Conservation (phyloP, 208 protist genomes). For the Crithidia expoeki region DNA sequence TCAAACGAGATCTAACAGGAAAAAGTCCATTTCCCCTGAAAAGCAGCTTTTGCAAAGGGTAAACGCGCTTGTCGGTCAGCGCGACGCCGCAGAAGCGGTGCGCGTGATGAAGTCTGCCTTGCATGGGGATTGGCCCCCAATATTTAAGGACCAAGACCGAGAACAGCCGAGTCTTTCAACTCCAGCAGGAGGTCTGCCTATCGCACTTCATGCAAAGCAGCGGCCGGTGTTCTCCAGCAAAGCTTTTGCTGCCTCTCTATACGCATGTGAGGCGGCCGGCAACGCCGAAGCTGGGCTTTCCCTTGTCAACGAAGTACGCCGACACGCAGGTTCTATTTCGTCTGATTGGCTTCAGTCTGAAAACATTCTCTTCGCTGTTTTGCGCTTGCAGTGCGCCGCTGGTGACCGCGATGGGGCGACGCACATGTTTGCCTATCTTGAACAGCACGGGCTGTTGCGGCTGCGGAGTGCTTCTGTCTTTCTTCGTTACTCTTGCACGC, state of each 20-base stretch:
- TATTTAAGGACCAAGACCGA: not conserved
- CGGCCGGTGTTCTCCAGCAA: constrained; percentile 27
- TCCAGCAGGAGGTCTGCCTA: too few relatives aligned
- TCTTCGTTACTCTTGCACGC: constrained; percentile 54
- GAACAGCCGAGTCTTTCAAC: not conserved
- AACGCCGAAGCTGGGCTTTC: constrained; percentile 39
- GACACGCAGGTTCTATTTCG: constrained; percentile 8
- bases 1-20: too few relatives aligned
- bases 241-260: constrained; percentile 56
- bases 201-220: too few relatives aligned
- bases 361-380: constrained; percentile 58
- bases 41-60: constrained; percentile 24
- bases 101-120: constrained; percentile 18
- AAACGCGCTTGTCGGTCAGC: constrained; percentile 29
- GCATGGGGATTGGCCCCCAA: not conserved
- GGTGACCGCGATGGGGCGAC: constrained; percentile 46
- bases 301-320: constrained; percentile 51
- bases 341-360: constrained; percentile 49
- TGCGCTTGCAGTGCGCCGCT: constrained; percentile 66
- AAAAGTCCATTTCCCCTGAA: constrained; percentile 13
- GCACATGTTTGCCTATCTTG: constrained; percentile 64
- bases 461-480: constrained; percentile 59
- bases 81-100: constrained; percentile 32
- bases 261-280: constrained; percentile 44
- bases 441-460: constrained; percentile 48